These are phyloP conservation scores for Galeopsis tetrahit DNA, from an alignment of 257 asterid genomes.

Conservation along the genomic window DNA sequence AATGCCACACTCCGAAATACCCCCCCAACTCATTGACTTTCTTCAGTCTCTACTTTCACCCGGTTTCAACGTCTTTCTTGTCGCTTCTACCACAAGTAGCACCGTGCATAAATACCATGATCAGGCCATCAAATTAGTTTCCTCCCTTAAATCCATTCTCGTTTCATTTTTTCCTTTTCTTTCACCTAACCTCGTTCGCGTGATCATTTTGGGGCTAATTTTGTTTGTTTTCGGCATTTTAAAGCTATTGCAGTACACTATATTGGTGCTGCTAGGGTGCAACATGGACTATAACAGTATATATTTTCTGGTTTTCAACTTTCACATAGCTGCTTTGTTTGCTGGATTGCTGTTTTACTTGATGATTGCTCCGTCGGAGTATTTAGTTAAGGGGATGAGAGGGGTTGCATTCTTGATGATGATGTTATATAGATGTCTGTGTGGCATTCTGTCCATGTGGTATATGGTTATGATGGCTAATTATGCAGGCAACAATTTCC, in stretches of 20 bases:
- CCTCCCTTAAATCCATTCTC: constrained; percentile 55
- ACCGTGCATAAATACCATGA: constrained; percentile 61
- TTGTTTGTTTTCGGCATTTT: background rate
- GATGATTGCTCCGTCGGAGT: constrained; percentile 48
- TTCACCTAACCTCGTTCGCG: no score
- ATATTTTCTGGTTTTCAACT: constrained; percentile 20
- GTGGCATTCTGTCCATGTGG: constrained; percentile 37
- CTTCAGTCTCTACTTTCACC: no score
- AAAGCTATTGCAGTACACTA: no score
- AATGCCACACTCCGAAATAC: constrained; percentile 8
- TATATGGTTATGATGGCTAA: constrained; percentile 35
- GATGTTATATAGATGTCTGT: constrained; percentile 26
- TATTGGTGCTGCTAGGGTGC: no score
- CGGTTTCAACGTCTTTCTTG: constrained; percentile 45
- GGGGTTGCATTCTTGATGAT: constrained; percentile 43
- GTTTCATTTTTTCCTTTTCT: constrained; percentile 52
- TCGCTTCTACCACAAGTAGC: constrained; percentile 58
- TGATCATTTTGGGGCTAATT: background rate
- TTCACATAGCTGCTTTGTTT: constrained; percentile 11
- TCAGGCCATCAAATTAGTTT: constrained; percentile 49
- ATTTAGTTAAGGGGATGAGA: constrained; percentile 59
- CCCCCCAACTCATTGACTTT: no score
- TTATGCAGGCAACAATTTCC: background rate
- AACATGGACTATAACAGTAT: constrained; percentile 24
- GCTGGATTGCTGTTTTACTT: constrained; percentile 33